phyloP scores from a whole-genome alignment of 495 filamentous ascomycete species.

The Aspergillus asperescens region DNA sequence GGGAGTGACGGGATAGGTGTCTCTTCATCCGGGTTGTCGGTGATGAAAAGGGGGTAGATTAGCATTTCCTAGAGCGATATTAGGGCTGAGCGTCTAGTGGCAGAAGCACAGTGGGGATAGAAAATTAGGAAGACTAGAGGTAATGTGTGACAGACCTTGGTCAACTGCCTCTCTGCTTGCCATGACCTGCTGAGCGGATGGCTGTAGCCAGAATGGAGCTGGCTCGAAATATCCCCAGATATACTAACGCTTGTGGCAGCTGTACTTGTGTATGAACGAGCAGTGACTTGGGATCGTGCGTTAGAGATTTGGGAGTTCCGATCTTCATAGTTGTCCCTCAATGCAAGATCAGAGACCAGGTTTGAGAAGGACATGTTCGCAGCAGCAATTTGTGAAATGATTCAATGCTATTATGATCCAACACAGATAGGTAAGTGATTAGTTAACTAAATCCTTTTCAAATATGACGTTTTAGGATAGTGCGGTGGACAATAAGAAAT shows the following conservation, averaged over 20 bases:
- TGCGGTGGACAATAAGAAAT: too few species aligned
- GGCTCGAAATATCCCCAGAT: conserved; percentile 85
- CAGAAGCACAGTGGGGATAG: neutral
- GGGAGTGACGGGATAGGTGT: conserved; percentile 84
- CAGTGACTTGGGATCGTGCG: conserved; percentile 59
- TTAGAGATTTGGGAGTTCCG: conserved; percentile 66
- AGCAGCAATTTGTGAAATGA: neutral
- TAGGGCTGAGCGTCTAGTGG: neutral
- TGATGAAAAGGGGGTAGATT: conserved; percentile 95
- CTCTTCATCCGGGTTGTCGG: conserved; percentile 89
- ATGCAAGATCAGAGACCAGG: conserved; percentile 80
- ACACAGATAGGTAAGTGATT: too few species aligned
- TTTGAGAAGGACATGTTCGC: conserved; percentile 80
- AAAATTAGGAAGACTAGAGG: neutral
- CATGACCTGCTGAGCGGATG: conserved; percentile 87
- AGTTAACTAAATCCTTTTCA: too few species aligned
- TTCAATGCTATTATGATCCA: neutral
- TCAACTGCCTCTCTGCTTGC: conserved; percentile 95
- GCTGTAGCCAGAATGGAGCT: conserved; percentile 90
- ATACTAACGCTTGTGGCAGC: conserved; percentile 93
- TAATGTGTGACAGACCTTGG: conserved; percentile 61
- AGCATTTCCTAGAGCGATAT: conserved; percentile 72
- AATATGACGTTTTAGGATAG: too few species aligned
- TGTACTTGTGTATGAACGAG: conserved; percentile 79
- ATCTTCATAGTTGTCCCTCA: conserved; percentile 55